Conservation (phyloP, 495 filamentous ascomycete species). For the Talaromyces ruber region DNA sequence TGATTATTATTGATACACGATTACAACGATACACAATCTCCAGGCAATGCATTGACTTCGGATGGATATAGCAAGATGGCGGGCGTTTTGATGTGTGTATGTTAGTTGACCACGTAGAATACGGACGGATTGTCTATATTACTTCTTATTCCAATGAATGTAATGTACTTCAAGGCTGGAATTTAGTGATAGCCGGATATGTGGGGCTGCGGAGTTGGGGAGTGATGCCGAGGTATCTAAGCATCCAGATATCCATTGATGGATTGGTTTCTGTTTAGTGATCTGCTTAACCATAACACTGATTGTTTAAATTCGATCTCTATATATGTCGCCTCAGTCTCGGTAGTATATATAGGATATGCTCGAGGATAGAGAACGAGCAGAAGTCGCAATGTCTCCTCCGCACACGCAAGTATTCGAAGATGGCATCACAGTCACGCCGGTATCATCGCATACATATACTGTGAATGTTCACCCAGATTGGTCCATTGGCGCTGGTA, state of each 20-base stretch:
- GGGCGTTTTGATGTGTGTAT: neutral
- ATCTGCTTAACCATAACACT: neutral
- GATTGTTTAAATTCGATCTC: neutral
- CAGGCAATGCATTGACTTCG: neutral
- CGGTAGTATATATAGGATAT: neutral
- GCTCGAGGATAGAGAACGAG: neutral
- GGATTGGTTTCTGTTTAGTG: neutral
- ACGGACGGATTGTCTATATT: neutral
- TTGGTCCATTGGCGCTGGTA: constrained; percentile 57
- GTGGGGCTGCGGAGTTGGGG: neutral
- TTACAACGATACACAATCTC: neutral
- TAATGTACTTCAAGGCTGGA: neutral
- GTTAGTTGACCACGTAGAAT: neutral
- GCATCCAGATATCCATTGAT: neutral
- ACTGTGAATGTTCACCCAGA: constrained; percentile 35
- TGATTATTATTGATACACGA: constrained; percentile 2
- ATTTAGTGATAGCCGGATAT: neutral
- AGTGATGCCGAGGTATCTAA: neutral
- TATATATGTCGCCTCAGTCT: neutral
- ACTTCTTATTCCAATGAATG: neutral
- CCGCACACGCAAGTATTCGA: constrained; percentile 24
- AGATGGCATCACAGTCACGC: constrained; percentile 39
- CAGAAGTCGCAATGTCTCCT: neutral
- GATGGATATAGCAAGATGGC: neutral
- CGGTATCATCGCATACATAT: constrained; percentile 49